Evolutionary conservation across 2,329 filamentous ascomycete species (phyloP).

Genomic region (Lasiodiplodia sp.): DNA sequence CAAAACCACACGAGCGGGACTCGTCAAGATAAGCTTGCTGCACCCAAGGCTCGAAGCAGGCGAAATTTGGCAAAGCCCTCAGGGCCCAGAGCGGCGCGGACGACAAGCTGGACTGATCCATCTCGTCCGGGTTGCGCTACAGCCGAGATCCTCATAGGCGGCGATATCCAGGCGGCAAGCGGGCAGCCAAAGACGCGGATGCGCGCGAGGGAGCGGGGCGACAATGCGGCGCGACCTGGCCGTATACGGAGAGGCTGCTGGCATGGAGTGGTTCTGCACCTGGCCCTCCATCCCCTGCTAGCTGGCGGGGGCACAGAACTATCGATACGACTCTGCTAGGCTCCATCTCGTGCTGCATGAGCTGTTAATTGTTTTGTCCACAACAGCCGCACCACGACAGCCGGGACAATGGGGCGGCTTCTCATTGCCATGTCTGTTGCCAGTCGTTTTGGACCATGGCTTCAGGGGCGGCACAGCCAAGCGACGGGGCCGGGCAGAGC

Average conservation of each 20-base stretch:
- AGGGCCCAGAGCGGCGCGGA: conserved; percentile 19
- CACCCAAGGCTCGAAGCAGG: neutral
- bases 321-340: conserved; percentile 7
- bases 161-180: neutral
- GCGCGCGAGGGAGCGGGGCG: conserved; percentile 20
- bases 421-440: neutral
- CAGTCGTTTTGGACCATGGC: neutral
- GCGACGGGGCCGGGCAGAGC: neutral
- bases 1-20: neutral
- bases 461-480: neutral
- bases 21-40: conserved; percentile 17
- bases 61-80: neutral
- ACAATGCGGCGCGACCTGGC: neutral
- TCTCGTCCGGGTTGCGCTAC: neutral
- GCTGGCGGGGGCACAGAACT: conserved; percentile 7
- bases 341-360: neutral
- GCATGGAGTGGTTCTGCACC: neutral
- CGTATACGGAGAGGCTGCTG: neutral
- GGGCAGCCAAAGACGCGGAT: conserved; percentile 5
- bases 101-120: neutral
- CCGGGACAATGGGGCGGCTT: neutral
- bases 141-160: conserved; percentile 3
- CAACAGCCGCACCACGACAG: neutral
- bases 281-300: neutral
- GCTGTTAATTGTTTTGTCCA: neutral